Percentiles rank a stretch among this genome's conserved stretches.
phyloP scores from a whole-genome alignment of 805 yeast genomes.

The Yarrowia hollandica region DNA sequence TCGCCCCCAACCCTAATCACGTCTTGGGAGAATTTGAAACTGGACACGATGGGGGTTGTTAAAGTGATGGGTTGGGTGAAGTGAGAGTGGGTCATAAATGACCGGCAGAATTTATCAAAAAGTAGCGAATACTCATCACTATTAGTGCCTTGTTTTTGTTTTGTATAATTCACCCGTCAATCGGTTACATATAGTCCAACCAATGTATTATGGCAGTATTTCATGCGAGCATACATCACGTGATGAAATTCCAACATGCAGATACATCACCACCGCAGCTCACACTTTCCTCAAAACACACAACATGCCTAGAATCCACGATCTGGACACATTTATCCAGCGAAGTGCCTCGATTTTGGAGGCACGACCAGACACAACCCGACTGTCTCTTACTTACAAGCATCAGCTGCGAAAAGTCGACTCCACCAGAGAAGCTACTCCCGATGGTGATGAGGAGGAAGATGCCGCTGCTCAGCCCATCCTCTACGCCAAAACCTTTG shows the following conservation, averaged over 20 bases:
- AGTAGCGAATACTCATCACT: no score
- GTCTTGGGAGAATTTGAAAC: no score
- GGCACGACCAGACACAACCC: conserved; percentile 44
- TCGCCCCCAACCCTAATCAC: no score
- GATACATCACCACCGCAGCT: background rate
- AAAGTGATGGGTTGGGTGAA: no score
- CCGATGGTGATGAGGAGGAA: conserved; percentile 9
- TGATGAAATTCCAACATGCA: conserved; percentile 2
- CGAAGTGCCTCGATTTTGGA: conserved; percentile 45
- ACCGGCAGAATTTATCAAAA: no score
- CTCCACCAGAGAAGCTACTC: background rate
- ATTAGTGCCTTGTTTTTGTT: no score
- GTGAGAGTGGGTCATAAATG: no score
- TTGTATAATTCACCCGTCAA: no score
- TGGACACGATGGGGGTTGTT: no score
- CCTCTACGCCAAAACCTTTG: conserved; percentile 60
- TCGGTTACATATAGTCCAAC: no score
- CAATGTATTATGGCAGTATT: no score
- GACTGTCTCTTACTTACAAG: conserved; percentile 42
- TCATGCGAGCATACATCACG: no score
- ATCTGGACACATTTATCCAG: conserved; percentile 45
- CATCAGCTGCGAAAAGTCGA: conserved; percentile 32
- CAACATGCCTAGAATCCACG: conserved; percentile 27
- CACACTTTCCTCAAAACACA: background rate
- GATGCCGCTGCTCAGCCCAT: conserved; percentile 39